Evolutionary conservation across 495 filamentous ascomycete species (phyloP).

Genomic region (Tuber melanosporum): DNA sequence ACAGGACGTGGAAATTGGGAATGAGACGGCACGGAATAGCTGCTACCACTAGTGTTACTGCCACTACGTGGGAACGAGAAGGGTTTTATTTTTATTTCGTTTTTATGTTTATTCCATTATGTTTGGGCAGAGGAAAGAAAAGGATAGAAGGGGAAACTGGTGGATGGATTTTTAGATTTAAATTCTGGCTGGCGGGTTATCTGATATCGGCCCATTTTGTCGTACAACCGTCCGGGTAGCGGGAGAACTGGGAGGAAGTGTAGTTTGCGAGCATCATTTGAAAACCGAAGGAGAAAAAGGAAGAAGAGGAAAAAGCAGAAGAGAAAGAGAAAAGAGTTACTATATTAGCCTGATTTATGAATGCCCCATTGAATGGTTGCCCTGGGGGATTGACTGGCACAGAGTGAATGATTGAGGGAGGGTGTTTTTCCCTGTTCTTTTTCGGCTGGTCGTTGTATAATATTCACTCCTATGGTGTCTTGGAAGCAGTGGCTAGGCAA

Average conservation of each 20-base stretch:
- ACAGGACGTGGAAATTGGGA: background rate
- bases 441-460: background rate
- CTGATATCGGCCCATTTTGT: slow-evolving; percentile 2
- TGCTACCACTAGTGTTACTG: background rate
- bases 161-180: background rate
- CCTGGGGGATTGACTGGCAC: background rate
- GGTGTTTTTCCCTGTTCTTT: background rate
- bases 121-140: background rate
- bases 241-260: background rate
- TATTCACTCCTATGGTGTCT: background rate
- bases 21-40: background rate
- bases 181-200: background rate
- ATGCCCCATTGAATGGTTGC: background rate
- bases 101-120: background rate
- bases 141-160: background rate
- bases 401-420: background rate
- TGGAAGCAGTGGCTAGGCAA: background rate
- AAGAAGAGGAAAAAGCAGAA: background rate
- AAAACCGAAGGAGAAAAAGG: background rate
- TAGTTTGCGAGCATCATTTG: background rate
- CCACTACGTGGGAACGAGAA: background rate
- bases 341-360: background rate
- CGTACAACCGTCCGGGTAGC: background rate
- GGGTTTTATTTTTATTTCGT: background rate
- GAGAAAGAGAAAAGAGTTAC: background rate